A percentile compares a stretch with the other conserved stretches of the same genome.
phyloP scores from a whole-genome alignment of 2,329 filamentous ascomycete genomes.

The Dendryphion nanum region DNA sequence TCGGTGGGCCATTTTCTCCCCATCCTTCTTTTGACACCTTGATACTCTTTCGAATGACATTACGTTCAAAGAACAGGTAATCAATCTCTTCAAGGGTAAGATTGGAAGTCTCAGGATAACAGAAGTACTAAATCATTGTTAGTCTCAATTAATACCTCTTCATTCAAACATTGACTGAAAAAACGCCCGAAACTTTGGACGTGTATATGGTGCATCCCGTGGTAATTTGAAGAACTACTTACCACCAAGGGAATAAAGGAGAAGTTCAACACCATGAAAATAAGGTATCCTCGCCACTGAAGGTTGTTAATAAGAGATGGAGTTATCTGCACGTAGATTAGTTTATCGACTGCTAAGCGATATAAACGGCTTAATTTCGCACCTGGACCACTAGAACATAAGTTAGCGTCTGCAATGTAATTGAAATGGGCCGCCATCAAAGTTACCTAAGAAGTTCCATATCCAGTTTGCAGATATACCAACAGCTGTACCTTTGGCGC shows the following conservation, averaged over 20 bases:
- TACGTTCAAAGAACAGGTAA: slow-evolving; percentile 31
- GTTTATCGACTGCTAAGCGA: neutral
- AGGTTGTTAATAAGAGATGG: slow-evolving; percentile 50
- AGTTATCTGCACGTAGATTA: too few relatives aligned
- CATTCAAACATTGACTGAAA: neutral
- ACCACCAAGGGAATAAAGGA: slow-evolving; percentile 44
- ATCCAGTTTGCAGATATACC: slow-evolving; percentile 52
- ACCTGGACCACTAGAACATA: too few relatives aligned
- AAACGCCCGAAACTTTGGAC: neutral
- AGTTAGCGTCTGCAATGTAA: neutral
- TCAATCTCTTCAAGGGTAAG: slow-evolving; percentile 38
- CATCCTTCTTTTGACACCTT: slow-evolving; percentile 23
- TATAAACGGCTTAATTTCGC: too few relatives aligned
- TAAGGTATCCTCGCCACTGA: slow-evolving; percentile 53
- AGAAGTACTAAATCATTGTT: slow-evolving; percentile 37
- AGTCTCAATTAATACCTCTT: neutral
- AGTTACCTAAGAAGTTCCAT: slow-evolving; percentile 50
- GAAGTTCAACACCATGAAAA: slow-evolving; percentile 53
- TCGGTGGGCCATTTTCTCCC: neutral
- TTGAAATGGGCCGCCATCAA: too few relatives aligned
- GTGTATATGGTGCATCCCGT: neutral
- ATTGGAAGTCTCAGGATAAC: slow-evolving; percentile 36
- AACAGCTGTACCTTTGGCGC: slow-evolving; percentile 51
- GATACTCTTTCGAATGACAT: slow-evolving; percentile 21
- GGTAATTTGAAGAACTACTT: too few relatives aligned